A percentile compares a stretch with the other conserved stretches of the same genome.
Evolutionary conservation across 441 rosid species (phyloP).

Genomic region (Populus hybrid): DNA sequence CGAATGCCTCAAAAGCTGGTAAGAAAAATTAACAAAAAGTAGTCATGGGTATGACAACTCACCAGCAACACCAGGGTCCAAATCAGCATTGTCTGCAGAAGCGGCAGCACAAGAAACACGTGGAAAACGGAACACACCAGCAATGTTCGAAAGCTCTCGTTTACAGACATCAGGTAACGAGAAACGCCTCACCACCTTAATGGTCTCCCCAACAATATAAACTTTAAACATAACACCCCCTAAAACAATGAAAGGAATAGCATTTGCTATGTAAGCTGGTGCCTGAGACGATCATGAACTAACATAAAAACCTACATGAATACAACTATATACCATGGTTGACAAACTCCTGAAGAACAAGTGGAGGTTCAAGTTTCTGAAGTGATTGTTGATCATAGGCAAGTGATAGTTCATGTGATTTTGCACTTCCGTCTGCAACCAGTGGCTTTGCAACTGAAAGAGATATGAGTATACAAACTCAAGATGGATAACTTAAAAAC

Average conservation of each 20-base stretch:
- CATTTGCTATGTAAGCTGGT: constrained; percentile 1
- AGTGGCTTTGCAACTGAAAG: constrained; percentile 71
- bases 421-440: constrained; percentile 68
- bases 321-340: constrained; percentile 52
- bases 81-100: constrained; percentile 83
- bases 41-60: constrained; percentile 17
- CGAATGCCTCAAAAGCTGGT: constrained; percentile 8
- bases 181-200: constrained; percentile 64
- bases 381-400: constrained; percentile 56
- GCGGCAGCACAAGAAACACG: constrained; percentile 93
- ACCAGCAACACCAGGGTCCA: constrained; percentile 88
- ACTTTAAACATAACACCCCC: constrained; percentile 85
- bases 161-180: constrained; percentile 66
- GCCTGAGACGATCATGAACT: not conserved
- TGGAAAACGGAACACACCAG: constrained; percentile 75
- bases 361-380: constrained; percentile 57
- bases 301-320: not conserved
- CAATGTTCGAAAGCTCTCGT: constrained; percentile 50
- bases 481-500: not conserved
- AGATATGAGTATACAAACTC: not conserved
- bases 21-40: not conserved
- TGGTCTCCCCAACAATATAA: constrained; percentile 59
- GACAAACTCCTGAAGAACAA: constrained; percentile 69
- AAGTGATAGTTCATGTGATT: constrained; percentile 62
- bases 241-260: constrained; percentile 25